Base-by-base conservation (phyloP, 1,284 basidiomycete species). In the Boletus smithii region DNA sequence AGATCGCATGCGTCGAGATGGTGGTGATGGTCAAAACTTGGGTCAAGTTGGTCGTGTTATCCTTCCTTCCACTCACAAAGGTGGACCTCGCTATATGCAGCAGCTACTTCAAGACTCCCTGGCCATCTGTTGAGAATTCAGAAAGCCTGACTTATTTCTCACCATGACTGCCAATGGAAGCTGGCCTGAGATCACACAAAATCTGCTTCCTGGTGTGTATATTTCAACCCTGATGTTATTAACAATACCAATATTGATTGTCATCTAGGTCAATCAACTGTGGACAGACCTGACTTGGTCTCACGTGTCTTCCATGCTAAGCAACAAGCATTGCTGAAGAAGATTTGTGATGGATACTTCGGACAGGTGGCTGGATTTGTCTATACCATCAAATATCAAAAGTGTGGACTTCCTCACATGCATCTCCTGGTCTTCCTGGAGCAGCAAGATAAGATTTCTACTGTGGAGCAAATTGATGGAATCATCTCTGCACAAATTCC, bases 251-350 rank as follows among this genome's bases (percentile, higher is more conserved):
- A n/a, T n/a, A n/a, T n/a, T n/a, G 7, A 40, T 17, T 35, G 6
- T n/a, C n/a, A 22, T 35, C 13, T 34, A 54, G 48, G 45, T 14
- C 73, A 79, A 45, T 59, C 56, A 9, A 49, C 66, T 16, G 50
- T 60, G 26, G 75, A 80, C 47, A 50, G 69, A 1, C 76, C 75
- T 26, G 74, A 79, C 33, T 50, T 81, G 33, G 68, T 78, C 3
- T 56, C 70, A 1, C 40, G 65, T 3, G 73, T 79, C 1, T 81
- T 81, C 47, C 24, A 72, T 18, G 26, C 69, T 34, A 77, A 76
- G 46, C 66, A 65, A 32, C 53, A 69, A 4, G 66, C 61, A 0
- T 36, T 77, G 0, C 14, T 78, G 0, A 55, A 73, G 0, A 44
- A 38, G 2, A 44, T 59, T 16, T 1, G 2, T 4, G 18, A 49